Evolutionary conservation across 345 rosid genomes (phyloP).

Genomic region (Bruguiera gymnorhiza): DNA sequence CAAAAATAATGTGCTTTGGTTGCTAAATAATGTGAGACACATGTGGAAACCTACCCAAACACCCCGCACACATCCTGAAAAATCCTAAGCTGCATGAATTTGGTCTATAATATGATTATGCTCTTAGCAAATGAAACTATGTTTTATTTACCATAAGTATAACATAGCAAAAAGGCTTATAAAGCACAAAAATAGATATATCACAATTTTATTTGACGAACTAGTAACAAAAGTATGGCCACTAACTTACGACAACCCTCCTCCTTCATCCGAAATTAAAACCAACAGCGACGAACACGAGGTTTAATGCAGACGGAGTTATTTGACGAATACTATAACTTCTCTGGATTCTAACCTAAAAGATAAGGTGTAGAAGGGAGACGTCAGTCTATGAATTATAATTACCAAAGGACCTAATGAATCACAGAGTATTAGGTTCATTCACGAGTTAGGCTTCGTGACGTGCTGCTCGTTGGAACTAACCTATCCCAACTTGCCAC

Average conservation of each 20-base stretch:
- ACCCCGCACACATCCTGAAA: slow-evolving; percentile 19
- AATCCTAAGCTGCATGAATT: background rate
- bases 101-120: no score
- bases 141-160: no score
- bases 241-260: no score
- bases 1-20: slow-evolving; percentile 39
- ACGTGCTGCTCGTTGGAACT: background rate
- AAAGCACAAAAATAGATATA: no score
- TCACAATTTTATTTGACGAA: no score
- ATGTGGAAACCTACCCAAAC: slow-evolving; percentile 25
- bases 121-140: no score
- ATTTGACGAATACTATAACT: no score
- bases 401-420: background rate
- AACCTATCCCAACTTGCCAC: background rate
- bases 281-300: no score
- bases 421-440: background rate
- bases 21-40: slow-evolving; percentile 35
- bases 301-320: no score
- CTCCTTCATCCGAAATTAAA: no score
- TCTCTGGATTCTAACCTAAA: slow-evolving; percentile 18
- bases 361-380: slow-evolving; percentile 2
- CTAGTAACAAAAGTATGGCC: no score
- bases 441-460: background rate
- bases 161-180: no score
- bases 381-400: slow-evolving; percentile 27